These are phyloP conservation scores for Leishmania turanica DNA, from an alignment of 208 protist species.

Conservation along the genomic window DNA sequence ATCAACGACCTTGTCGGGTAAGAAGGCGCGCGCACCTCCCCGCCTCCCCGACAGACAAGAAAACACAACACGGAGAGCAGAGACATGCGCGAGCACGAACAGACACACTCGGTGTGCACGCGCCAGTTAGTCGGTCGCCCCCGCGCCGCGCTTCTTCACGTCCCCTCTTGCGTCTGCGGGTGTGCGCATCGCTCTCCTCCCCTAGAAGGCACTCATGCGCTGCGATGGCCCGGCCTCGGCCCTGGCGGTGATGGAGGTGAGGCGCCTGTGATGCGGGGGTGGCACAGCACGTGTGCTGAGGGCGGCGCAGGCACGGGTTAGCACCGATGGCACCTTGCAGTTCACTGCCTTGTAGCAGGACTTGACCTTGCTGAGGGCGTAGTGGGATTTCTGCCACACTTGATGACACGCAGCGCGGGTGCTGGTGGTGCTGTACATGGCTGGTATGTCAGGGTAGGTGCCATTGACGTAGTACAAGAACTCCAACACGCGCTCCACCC, in stretches of 20 bases:
- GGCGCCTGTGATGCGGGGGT: background rate
- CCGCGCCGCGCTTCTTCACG: background rate
- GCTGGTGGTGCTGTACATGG: constrained; percentile 44
- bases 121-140: too few species aligned
- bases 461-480: constrained; percentile 51
- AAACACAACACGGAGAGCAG: background rate
- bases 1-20: too few species aligned
- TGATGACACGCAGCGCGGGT: constrained; percentile 39
- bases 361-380: constrained; percentile 54
- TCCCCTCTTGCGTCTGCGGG: background rate
- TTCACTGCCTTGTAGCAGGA: constrained; percentile 52
- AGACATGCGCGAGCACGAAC: background rate
- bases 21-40: too few species aligned
- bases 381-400: constrained; percentile 51
- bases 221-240: constrained; percentile 14
- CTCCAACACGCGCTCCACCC: constrained; percentile 37
- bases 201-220: constrained; percentile 11
- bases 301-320: constrained; percentile 43
- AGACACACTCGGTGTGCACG: background rate
- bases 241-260: constrained; percentile 7
- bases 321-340: constrained; percentile 33
- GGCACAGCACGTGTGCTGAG: constrained; percentile 28
- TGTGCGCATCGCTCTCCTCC: background rate
- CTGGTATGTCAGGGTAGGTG: constrained; percentile 44
- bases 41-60: background rate